These are phyloP conservation scores for Luffa acutangula DNA, from an alignment of 306 rosid genomes.

Conservation along the genomic window DNA sequence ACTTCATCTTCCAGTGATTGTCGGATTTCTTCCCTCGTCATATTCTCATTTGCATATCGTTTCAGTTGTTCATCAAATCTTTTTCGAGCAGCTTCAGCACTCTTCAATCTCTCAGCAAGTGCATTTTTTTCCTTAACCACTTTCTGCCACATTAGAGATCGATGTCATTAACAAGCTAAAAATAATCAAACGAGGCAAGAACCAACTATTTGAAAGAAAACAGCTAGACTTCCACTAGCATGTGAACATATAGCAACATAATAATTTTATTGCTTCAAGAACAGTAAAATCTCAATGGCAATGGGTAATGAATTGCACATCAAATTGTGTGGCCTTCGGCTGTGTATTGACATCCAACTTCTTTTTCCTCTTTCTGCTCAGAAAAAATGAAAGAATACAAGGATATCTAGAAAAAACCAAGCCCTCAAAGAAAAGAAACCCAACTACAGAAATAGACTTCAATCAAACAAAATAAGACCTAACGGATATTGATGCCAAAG, in stretches of 20 bases:
- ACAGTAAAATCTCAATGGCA: neutral
- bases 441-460: too few species aligned
- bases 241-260: neutral
- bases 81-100: conserved; percentile 93
- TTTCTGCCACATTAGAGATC: conserved; percentile 45
- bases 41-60: conserved; percentile 83
- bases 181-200: neutral
- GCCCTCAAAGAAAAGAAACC: too few species aligned
- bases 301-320: neutral
- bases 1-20: conserved; percentile 95
- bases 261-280: neutral
- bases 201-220: conserved; percentile 1
- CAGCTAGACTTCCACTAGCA: neutral
- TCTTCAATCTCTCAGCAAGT: conserved; percentile 85
- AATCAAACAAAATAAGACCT: too few species aligned
- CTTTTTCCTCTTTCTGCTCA: too few species aligned
- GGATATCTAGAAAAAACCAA: too few species aligned
- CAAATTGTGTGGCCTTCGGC: too few species aligned
- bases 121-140: conserved; percentile 91
- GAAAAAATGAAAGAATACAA: too few species aligned
- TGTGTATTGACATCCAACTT: too few species aligned
- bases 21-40: conserved; percentile 84
- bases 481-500: too few species aligned
- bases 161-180: conserved; percentile 12
- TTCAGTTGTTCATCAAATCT: conserved; percentile 96